Evolutionary conservation across 257 asterid genomes (phyloP).

Genomic region (Thymus mandschuricus): DNA sequence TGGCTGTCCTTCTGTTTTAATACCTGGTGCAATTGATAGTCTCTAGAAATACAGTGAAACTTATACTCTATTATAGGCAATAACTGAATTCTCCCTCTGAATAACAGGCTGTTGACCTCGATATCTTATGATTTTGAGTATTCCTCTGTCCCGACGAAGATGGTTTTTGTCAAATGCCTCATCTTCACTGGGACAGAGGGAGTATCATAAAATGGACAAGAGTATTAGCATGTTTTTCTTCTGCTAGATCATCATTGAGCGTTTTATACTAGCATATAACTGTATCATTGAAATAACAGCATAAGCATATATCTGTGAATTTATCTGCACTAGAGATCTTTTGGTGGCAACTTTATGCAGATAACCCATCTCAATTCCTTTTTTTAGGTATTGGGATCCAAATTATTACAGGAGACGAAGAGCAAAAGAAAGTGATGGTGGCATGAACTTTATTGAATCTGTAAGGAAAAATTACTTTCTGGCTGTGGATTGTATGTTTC

Average conservation of each 20-base stretch:
- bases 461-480: conserved; percentile 48
- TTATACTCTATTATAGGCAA: conserved; percentile 10
- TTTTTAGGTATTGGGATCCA: conserved; percentile 96
- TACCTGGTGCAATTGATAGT: not conserved
- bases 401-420: conserved; percentile 78
- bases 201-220: not conserved
- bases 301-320: conserved; percentile 19
- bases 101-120: conserved; percentile 12
- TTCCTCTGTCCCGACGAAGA: too few relatives aligned
- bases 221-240: conserved; percentile 12
- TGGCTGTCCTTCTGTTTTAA: conserved; percentile 3
- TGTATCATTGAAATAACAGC: conserved; percentile 11
- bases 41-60: conserved; percentile 8
- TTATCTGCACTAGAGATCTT: conserved; percentile 19
- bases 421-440: conserved; percentile 44
- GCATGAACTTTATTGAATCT: conserved; percentile 94
- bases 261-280: conserved; percentile 9
- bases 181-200: too few relatives aligned
- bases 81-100: conserved; percentile 13
- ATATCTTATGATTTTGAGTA: conserved; percentile 6
- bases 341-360: not conserved
- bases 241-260: conserved; percentile 17
- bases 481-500: conserved; percentile 22
- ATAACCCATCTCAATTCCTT: conserved; percentile 24
- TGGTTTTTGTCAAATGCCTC: too few relatives aligned